Conservation (phyloP, 169 alveolate genomes). For the Babesia caballi region DNA sequence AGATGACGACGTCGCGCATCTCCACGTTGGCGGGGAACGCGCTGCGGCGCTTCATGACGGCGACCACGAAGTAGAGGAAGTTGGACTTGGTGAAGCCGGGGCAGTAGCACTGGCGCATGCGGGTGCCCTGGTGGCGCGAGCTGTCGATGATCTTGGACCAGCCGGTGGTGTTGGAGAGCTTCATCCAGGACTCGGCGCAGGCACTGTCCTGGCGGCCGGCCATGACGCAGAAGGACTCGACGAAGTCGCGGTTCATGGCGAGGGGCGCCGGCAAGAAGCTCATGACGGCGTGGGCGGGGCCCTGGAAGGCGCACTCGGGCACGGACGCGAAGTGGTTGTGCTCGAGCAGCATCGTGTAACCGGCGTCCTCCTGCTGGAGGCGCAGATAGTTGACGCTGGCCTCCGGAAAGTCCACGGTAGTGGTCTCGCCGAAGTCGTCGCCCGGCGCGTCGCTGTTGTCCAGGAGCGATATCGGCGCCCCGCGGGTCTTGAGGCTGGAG, state of each 20-base stretch:
- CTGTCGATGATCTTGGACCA: slow-evolving; percentile 64
- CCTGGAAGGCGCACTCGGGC: slow-evolving; percentile 56
- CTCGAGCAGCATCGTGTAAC: slow-evolving; percentile 42
- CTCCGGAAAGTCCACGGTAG: slow-evolving; percentile 21
- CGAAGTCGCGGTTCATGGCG: slow-evolving; percentile 21
- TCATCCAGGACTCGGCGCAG: slow-evolving; percentile 16
- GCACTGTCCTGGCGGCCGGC: not conserved
- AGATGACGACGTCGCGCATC: slow-evolving; percentile 70
- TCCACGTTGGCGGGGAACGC: slow-evolving; percentile 82
- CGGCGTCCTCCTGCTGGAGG: slow-evolving; percentile 29
- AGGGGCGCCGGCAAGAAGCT: slow-evolving; percentile 50
- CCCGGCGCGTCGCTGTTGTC: slow-evolving; percentile 26
- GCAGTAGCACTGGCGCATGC: slow-evolving; percentile 59
- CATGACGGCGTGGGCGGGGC: slow-evolving; percentile 43
- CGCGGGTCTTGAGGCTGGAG: slow-evolving; percentile 66
- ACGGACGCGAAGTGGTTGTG: slow-evolving; percentile 66
- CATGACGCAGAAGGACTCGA: slow-evolving; percentile 6
- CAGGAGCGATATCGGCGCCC: slow-evolving; percentile 63
- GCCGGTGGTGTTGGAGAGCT: slow-evolving; percentile 51
- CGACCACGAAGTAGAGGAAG: slow-evolving; percentile 75
- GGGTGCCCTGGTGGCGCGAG: slow-evolving; percentile 47
- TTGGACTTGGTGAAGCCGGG: slow-evolving; percentile 54
- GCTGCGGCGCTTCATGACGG: slow-evolving; percentile 69
- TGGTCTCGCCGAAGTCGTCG: slow-evolving; percentile 38
- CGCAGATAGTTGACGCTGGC: slow-evolving; percentile 8